These are phyloP conservation scores for Usnea hakonensis DNA, from an alignment of 495 filamentous ascomycete species.

Conservation along the genomic window DNA sequence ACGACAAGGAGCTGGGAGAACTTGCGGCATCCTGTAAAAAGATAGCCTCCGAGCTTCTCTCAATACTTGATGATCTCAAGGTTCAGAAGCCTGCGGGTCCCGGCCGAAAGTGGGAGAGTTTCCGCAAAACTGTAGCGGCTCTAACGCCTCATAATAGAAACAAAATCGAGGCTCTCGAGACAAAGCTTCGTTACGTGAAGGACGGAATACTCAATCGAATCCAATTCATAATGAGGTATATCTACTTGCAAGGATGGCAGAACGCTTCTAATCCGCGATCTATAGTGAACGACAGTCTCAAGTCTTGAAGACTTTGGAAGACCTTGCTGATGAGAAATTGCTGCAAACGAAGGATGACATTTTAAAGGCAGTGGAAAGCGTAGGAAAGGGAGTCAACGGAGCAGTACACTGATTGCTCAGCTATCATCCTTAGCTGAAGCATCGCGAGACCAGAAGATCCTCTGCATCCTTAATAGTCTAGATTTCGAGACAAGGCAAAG, in stretches of 20 bases:
- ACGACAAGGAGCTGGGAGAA: neutral
- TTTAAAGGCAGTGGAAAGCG: neutral
- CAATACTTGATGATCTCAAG: neutral
- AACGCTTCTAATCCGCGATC: neutral
- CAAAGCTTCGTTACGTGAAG: neutral
- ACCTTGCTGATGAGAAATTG: neutral
- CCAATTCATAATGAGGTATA: constrained; percentile 13
- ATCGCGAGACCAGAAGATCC: constrained; percentile 1
- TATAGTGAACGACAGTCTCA: constrained; percentile 4
- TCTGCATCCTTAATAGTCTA: constrained; percentile 1
- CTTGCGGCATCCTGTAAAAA: neutral
- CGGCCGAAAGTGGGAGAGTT: neutral
- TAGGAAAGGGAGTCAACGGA: neutral
- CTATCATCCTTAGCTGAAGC: constrained; percentile 3
- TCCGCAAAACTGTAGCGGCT: constrained; percentile 1
- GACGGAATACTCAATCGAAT: neutral
- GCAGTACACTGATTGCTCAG: neutral
- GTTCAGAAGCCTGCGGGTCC: neutral
- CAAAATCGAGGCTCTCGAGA: constrained; percentile 4
- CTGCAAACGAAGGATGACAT: constrained; percentile 4
- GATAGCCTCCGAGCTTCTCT: constrained; percentile 3
- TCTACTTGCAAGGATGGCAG: neutral
- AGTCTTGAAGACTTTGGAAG: neutral
- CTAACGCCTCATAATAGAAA: constrained; percentile 8
- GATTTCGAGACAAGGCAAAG: neutral